Conservation (phyloP, 805 yeast species). For the Pichia sporocuriosa region DNA sequence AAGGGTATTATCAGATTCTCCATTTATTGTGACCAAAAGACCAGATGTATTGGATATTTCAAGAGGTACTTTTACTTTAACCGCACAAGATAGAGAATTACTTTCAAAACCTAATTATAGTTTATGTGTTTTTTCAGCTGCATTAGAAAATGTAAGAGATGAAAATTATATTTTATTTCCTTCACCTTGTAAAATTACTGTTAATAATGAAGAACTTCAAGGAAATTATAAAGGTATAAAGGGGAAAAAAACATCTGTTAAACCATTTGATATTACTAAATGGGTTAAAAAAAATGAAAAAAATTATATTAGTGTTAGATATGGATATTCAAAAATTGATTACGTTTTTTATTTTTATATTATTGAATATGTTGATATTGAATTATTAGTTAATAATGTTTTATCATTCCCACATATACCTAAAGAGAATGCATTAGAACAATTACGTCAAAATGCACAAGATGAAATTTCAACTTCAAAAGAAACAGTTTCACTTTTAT, state of each 20-base stretch:
- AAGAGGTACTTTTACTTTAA: conserved; percentile 35
- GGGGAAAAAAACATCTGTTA: conserved; percentile 68
- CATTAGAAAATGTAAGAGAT: conserved; percentile 21
- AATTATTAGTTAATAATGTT: conserved; percentile 36
- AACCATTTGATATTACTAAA: conserved; percentile 73
- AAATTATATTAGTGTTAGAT: conserved; percentile 46
- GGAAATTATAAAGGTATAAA: conserved; percentile 69
- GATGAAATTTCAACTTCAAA: conserved; percentile 53
- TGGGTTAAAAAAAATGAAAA: conserved; percentile 24
- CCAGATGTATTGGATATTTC: conserved; percentile 1
- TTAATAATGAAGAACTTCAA: conserved; percentile 46
- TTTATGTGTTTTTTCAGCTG: conserved; percentile 52
- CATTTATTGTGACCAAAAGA: background rate
- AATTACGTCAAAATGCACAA: conserved; percentile 26
- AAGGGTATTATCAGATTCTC: no score
- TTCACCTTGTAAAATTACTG: conserved; percentile 55
- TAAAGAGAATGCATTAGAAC: conserved; percentile 37
- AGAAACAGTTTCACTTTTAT: conserved; percentile 59
- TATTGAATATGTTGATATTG: conserved; percentile 42
- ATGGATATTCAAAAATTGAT: conserved; percentile 43
- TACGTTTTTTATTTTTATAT: conserved; percentile 51
- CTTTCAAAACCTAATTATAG: conserved; percentile 31
- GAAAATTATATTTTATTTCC: conserved; percentile 54
- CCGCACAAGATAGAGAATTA: conserved; percentile 34
- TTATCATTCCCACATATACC: conserved; percentile 45